Base-by-base conservation (phyloP, 2,329 filamentous ascomycete genomes). In the Arthroderma sp. region DNA sequence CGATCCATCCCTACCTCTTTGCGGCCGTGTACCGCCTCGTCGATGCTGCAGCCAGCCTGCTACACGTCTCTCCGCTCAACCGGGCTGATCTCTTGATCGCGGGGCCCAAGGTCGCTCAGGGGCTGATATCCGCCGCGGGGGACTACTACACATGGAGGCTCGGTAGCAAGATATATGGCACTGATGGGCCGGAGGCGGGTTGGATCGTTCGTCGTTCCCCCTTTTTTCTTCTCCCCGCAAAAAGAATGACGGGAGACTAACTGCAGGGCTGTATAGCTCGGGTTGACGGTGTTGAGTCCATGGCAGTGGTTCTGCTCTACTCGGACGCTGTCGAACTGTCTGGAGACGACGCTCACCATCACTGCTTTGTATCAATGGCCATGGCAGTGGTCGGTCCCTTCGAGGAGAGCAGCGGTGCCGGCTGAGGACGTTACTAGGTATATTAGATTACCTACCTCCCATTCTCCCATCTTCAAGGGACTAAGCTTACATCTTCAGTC, bases 261-360 rank as follows among this genome's bases (percentile, higher is more conserved):
- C n/a, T n/a, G n/a, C n/a, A n/a, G n/a, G n/a, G 33, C 43, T 44
- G 19, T 49, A 25, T 69, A 90, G 84, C 76, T 95, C 49, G 78
- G 80, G 59, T 79, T 93, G 72, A 84, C 83, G 2, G 71, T 87
- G 44, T 75, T 84, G 65, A 95, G 84, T 71, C 88, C 93, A 5
- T 98, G 93, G 90, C 89, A 96, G 70, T 97, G 88, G 88, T 97
- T 93, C 72, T 93, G 86, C 73, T 93, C 90, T 1, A 91, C 90
- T 0, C 81, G 93, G 51, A 95, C 93, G 0, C 86, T 98, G 67
- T 96, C 91, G 56, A 98, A 98, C 73, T 93, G 85, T 55, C 76
- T 97, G 3, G 93, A 98, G 76, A 89, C 86, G n/a, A 87, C 87
- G 0, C 74, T 98, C 63, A 96, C 91, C 3, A 77, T 87, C 59